Evolutionary conservation across 73 alveolate species (phyloP), one percentile per base, ranked within the genome.

Genomic region (Diophrys appendiculata): DNA sequence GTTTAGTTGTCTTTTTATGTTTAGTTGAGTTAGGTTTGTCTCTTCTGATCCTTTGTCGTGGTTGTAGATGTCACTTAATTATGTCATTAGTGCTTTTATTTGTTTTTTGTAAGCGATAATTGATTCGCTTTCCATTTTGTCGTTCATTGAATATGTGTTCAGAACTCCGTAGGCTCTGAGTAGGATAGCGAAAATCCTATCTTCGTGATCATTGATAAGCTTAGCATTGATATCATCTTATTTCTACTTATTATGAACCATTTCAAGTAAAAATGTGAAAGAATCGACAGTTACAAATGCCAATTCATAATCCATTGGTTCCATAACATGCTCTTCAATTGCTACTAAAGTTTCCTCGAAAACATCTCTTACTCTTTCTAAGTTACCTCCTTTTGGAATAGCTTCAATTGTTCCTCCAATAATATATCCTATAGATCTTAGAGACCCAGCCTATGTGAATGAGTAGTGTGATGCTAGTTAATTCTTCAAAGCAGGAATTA

Each of bases 371-470:
- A 85, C 68, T 60, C 76, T 33, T 0, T 26, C 76, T 29, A 85
- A 31, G 54, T 78, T 67, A 30, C 76, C 82, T 65, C 69, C 73
- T 8, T 0, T 25, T 1, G 93, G 89, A 1, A 78, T 54, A 27
- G 78, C 83, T 29, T 85, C 88, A 14, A 85, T 72, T 23, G 82
- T 67, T 27, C 93, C 93, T 1, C 43, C 54, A 52, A 73, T 33
- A 3, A 85, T 28, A 60, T 70, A 76, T 11, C 93, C 93, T 35
- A 78, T 78, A 0, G 83, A 30, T 34, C 43, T 77, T 75, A 85
- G 68, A 11, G 93, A 75, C 29, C 93, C 93, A 0, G 72, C 24
- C 52, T 85, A 73, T n/a, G 88, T 71, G 72, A 72, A 78, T 22
- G 93, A 68, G 29, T 35, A 53, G 72, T 68, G 78, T 29, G 77